Evolutionary conservation across 192 early-diverging fungal species (phyloP), one percentile per base, ranked within the genome.

Genomic region (Oehlia diaphana): DNA sequence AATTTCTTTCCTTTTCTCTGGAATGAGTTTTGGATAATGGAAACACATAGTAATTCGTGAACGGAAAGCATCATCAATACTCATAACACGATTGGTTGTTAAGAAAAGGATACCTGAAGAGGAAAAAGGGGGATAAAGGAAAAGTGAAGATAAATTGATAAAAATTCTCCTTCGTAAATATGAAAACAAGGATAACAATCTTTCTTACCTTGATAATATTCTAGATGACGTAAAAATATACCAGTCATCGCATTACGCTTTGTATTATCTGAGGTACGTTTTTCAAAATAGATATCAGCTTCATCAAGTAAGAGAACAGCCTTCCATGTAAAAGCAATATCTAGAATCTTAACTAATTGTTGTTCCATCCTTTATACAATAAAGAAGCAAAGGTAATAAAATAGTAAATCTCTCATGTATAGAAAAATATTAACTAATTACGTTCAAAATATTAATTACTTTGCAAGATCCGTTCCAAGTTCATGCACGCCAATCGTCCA

Each of bases 211-310:
- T 33, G 86, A 58, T 91, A 87, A 74, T 91, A 91, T 80, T 91
- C 90, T 19, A 91, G 67, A 19, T 89, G 73, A 13, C 88, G 81
- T n/a, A 91, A 82, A 83, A 91, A 86, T 42, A 92, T 86, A 62
- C 87, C 84, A 9, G 89, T 88, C 84, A 90, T 87, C 28, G 87
- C 83, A 69, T 89, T 91, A 9, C 89, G 78, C 5, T 85, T 47
- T 13, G 91, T 75, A 67, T 91, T 88, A 3, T 76, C 72, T 33
- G 31, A 9, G 2, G 63, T 79, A 5, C 90, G 80, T 76, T 89
- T 83, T 82, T 91, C 89, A 62, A 91, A 63, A 69, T 91, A 90
- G 9, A 91, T 86, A 70, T 90, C 90, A 9, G 89, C 90, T 77
- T 90, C 88, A 74, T 90, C 89, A 69, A 90, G 85, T 42, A 90